phyloP scores from a whole-genome alignment of 1,284 basidiomycete genomes.

The Ganoderma meredithae region DNA sequence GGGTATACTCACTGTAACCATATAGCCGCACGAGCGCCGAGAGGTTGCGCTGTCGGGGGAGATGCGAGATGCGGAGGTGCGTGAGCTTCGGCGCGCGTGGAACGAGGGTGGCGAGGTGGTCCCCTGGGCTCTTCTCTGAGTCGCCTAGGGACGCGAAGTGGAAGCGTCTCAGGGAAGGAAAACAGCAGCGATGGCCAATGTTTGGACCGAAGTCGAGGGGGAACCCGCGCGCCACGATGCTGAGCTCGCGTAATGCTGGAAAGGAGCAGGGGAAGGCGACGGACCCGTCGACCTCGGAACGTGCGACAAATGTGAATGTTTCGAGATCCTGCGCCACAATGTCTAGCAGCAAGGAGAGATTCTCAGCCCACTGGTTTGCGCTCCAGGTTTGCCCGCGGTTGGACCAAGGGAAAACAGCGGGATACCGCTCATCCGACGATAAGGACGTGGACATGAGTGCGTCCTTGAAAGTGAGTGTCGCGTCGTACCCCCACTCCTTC shows the following conservation, averaged over 20 bases:
- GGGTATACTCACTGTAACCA: not conserved
- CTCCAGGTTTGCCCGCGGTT: not conserved
- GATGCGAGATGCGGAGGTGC: conserved; percentile 7
- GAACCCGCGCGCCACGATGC: not conserved
- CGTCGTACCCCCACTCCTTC: not conserved
- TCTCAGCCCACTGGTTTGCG: not conserved
- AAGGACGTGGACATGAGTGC: not conserved
- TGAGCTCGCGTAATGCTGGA: conserved; percentile 3
- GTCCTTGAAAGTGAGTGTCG: not conserved
- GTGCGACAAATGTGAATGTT: not conserved
- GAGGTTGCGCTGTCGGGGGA: not conserved
- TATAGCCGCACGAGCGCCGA: not conserved
- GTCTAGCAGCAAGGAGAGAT: conserved; percentile 2
- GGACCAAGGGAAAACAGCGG: not conserved
- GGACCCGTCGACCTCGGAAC: not conserved
- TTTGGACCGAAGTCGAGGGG: not conserved
- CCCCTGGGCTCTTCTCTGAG: not conserved
- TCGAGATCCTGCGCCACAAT: conserved; percentile 3
- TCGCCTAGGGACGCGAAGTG: not conserved
- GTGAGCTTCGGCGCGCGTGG: conserved; percentile 7
- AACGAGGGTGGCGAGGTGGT: not conserved
- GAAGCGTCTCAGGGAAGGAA: conserved; percentile 6
- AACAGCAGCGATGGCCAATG: not conserved
- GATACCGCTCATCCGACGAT: not conserved
- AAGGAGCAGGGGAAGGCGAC: not conserved